phyloP scores from a whole-genome alignment of 164 flowering plant species.

The Platanus orientalis region DNA sequence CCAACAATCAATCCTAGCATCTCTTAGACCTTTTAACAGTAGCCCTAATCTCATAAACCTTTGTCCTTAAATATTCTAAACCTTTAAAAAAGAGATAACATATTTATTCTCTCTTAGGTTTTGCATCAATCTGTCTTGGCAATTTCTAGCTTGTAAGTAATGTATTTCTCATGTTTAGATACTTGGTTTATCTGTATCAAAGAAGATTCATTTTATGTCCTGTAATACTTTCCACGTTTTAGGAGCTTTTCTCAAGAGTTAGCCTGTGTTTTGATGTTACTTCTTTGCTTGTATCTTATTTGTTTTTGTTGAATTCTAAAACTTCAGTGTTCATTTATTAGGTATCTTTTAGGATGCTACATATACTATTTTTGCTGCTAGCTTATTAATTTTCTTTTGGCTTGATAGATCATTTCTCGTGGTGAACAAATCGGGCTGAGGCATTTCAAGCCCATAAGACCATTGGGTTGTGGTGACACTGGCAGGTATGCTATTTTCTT shows the following conservation, averaged over 20 bases:
- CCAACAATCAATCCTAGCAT: too few relatives aligned
- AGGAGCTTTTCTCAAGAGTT: too few relatives aligned
- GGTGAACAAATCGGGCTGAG: slow-evolving; percentile 57
- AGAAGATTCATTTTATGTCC: background rate
- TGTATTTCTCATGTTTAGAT: background rate
- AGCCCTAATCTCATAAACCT: too few relatives aligned
- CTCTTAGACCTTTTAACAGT: too few relatives aligned
- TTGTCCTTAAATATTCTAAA: too few relatives aligned
- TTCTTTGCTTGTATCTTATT: too few relatives aligned
- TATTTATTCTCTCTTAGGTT: too few relatives aligned
- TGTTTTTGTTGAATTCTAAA: background rate
- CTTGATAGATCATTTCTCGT: slow-evolving; percentile 38
- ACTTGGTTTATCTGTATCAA: background rate
- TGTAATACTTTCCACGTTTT: background rate
- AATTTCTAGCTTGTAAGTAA: too few relatives aligned
- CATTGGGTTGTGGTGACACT: slow-evolving; percentile 80
- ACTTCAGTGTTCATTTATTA: background rate
- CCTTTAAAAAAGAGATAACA: too few relatives aligned
- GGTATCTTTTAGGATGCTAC: background rate
- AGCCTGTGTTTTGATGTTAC: too few relatives aligned
- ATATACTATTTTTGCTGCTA: background rate
- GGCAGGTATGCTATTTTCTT: slow-evolving; percentile 48
- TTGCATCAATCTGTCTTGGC: too few relatives aligned
- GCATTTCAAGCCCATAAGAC: slow-evolving; percentile 69
- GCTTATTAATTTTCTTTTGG: background rate